A percentile compares a stretch with the other conserved stretches of the same genome.
Conservation (phyloP, 192 early-diverging fungal genomes). For the Entomortierella lignicola region DNA sequence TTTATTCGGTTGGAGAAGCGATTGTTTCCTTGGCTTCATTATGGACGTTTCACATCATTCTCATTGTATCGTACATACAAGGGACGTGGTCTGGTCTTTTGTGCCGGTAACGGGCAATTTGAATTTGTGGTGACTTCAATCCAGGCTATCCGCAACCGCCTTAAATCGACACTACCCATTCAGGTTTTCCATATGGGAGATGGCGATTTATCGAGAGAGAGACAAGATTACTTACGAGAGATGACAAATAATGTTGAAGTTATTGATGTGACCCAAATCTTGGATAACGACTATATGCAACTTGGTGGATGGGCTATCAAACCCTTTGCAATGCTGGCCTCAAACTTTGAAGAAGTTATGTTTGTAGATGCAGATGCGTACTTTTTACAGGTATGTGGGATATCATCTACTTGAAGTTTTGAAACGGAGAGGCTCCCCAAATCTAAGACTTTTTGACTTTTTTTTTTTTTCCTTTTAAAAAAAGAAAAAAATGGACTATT, state of each 20-base stretch:
- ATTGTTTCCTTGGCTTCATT: constrained; percentile 58
- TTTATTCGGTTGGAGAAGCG: constrained; percentile 43
- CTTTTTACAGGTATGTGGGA: constrained; percentile 63
- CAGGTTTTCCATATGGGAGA: constrained; percentile 69
- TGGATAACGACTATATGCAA: constrained; percentile 56
- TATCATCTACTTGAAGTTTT: too few species aligned
- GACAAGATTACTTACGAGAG: constrained; percentile 40
- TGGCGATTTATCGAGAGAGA: constrained; percentile 50
- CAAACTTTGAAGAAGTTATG: constrained; percentile 70
- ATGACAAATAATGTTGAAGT: constrained; percentile 52
- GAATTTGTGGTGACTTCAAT: constrained; percentile 54
- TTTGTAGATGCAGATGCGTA: constrained; percentile 78
- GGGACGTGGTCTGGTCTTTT: constrained; percentile 60
- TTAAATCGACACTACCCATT: constrained; percentile 65
- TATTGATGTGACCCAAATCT: constrained; percentile 48
- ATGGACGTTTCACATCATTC: constrained; percentile 45
- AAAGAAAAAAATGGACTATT: too few species aligned
- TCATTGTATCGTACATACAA: constrained; percentile 32
- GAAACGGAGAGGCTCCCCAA: too few species aligned
- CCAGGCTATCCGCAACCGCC: constrained; percentile 45
- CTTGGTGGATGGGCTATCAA: constrained; percentile 78
- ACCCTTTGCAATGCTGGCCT: constrained; percentile 72
- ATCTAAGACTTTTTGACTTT: too few species aligned
- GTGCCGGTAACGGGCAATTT: constrained; percentile 58
- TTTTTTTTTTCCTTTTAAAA: too few species aligned